Conservation (phyloP, 306 rosid species). For the Rubus parviflorus region DNA sequence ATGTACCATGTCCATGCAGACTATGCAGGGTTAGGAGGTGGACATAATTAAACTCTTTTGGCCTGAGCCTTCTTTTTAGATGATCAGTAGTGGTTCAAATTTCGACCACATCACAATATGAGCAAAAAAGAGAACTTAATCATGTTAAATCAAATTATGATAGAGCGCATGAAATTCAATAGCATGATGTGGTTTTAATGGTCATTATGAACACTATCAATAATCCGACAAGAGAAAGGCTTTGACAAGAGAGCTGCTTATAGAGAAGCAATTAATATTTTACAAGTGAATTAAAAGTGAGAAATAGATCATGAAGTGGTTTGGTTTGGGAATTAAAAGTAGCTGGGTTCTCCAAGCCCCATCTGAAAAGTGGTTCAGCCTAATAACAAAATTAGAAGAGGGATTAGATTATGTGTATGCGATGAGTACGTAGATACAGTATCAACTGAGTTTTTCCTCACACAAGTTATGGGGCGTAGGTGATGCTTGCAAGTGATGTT, state of each 20-base stretch:
- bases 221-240: neutral
- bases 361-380: conserved; percentile 14
- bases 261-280: neutral
- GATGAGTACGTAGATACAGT: too few species aligned
- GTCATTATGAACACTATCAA: neutral
- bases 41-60: neutral
- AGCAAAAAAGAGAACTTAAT: neutral
- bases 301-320: conserved; percentile 2
- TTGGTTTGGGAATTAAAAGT: conserved; percentile 11
- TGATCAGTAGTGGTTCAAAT: neutral
- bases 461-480: too few species aligned
- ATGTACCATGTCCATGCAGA: neutral
- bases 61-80: neutral
- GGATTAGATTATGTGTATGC: neutral
- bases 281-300: neutral
- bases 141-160: neutral
- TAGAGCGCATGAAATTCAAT: too few species aligned
- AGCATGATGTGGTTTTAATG: neutral
- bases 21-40: neutral
- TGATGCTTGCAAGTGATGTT: too few species aligned
- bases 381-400: neutral
- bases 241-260: neutral
- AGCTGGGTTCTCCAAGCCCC: neutral
- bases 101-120: neutral
- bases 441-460: too few species aligned